Conservation (phyloP, 441 rosid species). For the Erodium trifolium region DNA sequence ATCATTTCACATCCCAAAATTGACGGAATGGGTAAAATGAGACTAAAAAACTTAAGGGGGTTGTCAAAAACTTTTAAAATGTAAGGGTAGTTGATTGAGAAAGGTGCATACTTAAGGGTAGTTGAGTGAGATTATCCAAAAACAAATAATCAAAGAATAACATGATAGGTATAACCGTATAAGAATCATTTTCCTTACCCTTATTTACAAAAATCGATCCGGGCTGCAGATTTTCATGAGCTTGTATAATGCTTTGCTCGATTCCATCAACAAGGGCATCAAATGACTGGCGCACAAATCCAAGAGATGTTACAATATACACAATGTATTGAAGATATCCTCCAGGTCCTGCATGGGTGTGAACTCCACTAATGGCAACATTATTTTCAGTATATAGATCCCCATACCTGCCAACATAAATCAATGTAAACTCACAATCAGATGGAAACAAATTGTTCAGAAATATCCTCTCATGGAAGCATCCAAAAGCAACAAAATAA, state of each 20-base stretch:
- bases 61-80: not conserved
- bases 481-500: not conserved
- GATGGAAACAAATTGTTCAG: not conserved
- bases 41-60: too few species aligned
- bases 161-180: conserved; percentile 9
- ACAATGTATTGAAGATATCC: conserved; percentile 87
- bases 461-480: not conserved
- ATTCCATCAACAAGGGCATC: conserved; percentile 91
- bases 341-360: conserved; percentile 94
- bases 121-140: too few species aligned
- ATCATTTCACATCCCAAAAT: too few species aligned
- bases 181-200: conserved; percentile 35
- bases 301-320: conserved; percentile 77
- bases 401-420: conserved; percentile 56
- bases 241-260: conserved; percentile 70
- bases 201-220: conserved; percentile 65
- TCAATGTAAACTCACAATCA: conserved; percentile 12
- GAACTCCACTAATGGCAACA: conserved; percentile 89
- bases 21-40: too few species aligned
- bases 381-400: conserved; percentile 68
- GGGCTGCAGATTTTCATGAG: conserved; percentile 79
- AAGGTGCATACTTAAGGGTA: too few species aligned
- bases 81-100: not conserved
- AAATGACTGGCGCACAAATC: conserved; percentile 88
- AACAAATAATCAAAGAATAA: not conserved